Evolutionary conservation across 179 eudicot species (phyloP).

Genomic region (Silene noctiflora): DNA sequence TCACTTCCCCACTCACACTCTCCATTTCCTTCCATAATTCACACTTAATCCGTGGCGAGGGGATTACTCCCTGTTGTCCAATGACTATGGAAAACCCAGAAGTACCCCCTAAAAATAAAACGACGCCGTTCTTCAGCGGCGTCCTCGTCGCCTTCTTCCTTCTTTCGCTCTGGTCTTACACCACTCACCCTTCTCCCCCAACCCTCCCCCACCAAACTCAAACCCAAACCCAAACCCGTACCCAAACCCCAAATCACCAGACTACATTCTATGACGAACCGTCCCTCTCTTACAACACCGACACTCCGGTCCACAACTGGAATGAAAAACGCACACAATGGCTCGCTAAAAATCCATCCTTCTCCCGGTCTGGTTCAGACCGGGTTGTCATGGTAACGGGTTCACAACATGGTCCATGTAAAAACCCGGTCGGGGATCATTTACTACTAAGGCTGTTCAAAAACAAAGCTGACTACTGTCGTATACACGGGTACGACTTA

Average conservation of each 20-base stretch:
- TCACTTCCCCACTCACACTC: neutral
- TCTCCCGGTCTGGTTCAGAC: neutral
- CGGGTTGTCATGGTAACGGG: slow-evolving; percentile 41
- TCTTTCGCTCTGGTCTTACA: slow-evolving; percentile 47
- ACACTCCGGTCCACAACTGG: slow-evolving; percentile 33
- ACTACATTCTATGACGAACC: slow-evolving; percentile 45
- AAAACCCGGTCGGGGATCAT: slow-evolving; percentile 32
- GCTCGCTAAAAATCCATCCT: slow-evolving; percentile 22
- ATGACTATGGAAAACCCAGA: slow-evolving; percentile 1
- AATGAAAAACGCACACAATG: slow-evolving; percentile 38
- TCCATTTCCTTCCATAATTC: neutral
- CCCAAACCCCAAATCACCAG: slow-evolving; percentile 36
- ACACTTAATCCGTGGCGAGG: too few relatives aligned
- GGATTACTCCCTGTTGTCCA: neutral
- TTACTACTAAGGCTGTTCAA: slow-evolving; percentile 34
- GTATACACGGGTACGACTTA: slow-evolving; percentile 36
- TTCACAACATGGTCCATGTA: slow-evolving; percentile 40
- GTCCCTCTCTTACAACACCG: slow-evolving; percentile 23
- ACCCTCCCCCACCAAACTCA: slow-evolving; percentile 14
- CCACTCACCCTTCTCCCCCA: slow-evolving; percentile 25
- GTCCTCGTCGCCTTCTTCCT: slow-evolving; percentile 41
- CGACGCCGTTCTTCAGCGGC: slow-evolving; percentile 39
- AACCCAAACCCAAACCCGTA: slow-evolving; percentile 28
- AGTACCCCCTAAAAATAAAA: slow-evolving; percentile 14
- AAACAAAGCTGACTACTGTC: slow-evolving; percentile 44